Evolutionary conservation across 192 early-diverging fungal species (phyloP).

Genomic region (Backusella psychrophila): DNA sequence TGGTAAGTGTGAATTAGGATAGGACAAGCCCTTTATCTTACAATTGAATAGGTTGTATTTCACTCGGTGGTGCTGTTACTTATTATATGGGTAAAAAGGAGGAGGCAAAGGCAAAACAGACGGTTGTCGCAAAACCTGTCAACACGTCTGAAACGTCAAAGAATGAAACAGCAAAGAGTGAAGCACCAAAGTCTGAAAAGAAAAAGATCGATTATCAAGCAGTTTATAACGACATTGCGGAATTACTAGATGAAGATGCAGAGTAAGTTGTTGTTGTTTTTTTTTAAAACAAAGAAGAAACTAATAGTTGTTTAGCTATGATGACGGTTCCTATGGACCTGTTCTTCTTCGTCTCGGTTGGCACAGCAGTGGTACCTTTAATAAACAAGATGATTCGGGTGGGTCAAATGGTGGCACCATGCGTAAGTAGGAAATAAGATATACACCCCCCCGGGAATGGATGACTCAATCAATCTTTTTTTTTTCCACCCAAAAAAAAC

Average conservation of each 20-base stretch:
- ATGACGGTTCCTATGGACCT: slow-evolving; percentile 79
- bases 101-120: background rate
- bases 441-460: too few species aligned
- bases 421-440: slow-evolving; percentile 28
- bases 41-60: slow-evolving; percentile 27
- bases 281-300: background rate
- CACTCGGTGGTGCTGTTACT: slow-evolving; percentile 42
- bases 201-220: slow-evolving; percentile 61
- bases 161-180: background rate
- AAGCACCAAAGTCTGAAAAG: slow-evolving; percentile 33
- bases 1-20: background rate
- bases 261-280: slow-evolving; percentile 31
- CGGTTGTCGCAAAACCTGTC: slow-evolving; percentile 3
- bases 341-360: slow-evolving; percentile 82
- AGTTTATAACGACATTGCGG: slow-evolving; percentile 77
- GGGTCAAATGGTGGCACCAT: slow-evolving; percentile 79
- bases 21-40: too few species aligned
- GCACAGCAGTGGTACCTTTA: slow-evolving; percentile 83
- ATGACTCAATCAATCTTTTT: too few species aligned
- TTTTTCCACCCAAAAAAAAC: background rate
- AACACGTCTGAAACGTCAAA: slow-evolving; percentile 16
- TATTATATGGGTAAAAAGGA: slow-evolving; percentile 41
- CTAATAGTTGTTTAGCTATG: slow-evolving; percentile 39
- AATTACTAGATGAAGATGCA: slow-evolving; percentile 68
- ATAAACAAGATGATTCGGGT: slow-evolving; percentile 61